Evolutionary conservation across 352 stramenopile species (phyloP).

Genomic region (Hyaloperonospora brassicae): DNA sequence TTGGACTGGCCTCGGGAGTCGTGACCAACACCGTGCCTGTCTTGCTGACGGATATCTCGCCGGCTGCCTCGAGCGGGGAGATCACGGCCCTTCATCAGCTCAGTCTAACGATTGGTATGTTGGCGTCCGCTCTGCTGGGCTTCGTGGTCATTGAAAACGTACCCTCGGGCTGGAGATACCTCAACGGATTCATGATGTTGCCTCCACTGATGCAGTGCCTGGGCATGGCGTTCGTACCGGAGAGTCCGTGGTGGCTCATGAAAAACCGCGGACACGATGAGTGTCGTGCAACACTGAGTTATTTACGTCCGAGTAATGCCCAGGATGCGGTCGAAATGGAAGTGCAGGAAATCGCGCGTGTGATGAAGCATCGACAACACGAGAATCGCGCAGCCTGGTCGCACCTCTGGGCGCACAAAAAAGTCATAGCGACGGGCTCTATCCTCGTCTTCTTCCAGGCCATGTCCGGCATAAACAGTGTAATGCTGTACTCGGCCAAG

Average conservation of each 20-base stretch:
- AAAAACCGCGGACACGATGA: conserved; percentile 50
- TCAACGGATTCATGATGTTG: conserved; percentile 66
- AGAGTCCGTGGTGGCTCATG: conserved; percentile 88
- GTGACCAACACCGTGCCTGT: conserved; percentile 81
- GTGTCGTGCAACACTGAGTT: conserved; percentile 29
- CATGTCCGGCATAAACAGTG: conserved; percentile 89
- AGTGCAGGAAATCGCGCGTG: conserved; percentile 47
- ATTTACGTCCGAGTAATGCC: conserved; percentile 28
- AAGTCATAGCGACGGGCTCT: conserved; percentile 43
- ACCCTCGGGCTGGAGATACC: conserved; percentile 74
- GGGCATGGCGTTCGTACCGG: conserved; percentile 52
- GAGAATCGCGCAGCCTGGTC: conserved; percentile 38
- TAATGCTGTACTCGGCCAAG: conserved; percentile 88
- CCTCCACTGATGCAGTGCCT: conserved; percentile 56
- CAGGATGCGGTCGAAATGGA: conserved; percentile 49
- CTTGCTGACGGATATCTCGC: conserved; percentile 78
- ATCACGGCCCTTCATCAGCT: conserved; percentile 87
- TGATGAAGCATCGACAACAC: conserved; percentile 50
- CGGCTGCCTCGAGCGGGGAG: conserved; percentile 42
- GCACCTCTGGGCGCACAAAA: conserved; percentile 54
- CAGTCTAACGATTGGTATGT: conserved; percentile 82
- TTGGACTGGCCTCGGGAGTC: conserved; percentile 63
- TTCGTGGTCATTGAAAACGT: conserved; percentile 73
- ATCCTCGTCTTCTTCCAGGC: conserved; percentile 78
- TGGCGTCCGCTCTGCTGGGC: conserved; percentile 65